phyloP scores from a whole-genome alignment of 148 eudicot genomes.

The Chenopodium berlandieri region DNA sequence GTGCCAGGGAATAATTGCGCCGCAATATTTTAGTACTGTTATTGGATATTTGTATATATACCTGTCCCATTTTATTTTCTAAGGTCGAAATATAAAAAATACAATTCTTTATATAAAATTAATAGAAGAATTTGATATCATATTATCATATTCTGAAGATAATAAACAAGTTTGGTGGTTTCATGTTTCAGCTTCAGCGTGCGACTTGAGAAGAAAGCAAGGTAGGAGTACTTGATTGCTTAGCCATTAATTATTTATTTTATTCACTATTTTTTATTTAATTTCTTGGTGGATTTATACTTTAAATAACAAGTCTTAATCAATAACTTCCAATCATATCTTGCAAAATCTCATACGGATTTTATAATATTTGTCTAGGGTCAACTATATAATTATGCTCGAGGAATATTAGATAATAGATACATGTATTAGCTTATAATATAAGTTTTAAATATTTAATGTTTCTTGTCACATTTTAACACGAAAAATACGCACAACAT shows the following conservation, averaged over 20 bases:
- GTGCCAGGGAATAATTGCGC: background rate
- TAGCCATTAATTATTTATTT: background rate
- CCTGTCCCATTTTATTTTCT: background rate
- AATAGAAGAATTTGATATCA: too few species aligned
- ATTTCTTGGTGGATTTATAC: slow-evolving; percentile 19
- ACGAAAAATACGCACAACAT: background rate
- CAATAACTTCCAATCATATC: slow-evolving; percentile 25
- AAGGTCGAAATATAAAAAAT: too few species aligned
- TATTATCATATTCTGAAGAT: background rate
- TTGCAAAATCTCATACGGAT: slow-evolving; percentile 18
- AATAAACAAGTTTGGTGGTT: slow-evolving; percentile 9
- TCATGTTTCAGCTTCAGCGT: slow-evolving; percentile 12
- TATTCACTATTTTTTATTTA: background rate
- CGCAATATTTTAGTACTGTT: background rate
- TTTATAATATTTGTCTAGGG: slow-evolving; percentile 5
- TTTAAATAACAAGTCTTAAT: slow-evolving; percentile 10
- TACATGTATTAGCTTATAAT: background rate
- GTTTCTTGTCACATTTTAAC: background rate
- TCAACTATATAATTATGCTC: slow-evolving; percentile 16
- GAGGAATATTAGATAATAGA: background rate
- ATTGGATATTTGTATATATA: background rate
- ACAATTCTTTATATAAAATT: too few species aligned
- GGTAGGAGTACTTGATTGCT: slow-evolving; percentile 26
- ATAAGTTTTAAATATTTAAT: background rate
- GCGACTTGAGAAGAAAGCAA: slow-evolving; percentile 30